Base-by-base conservation (phyloP, 768 basidiomycete species). In the Trametes meyenii region DNA sequence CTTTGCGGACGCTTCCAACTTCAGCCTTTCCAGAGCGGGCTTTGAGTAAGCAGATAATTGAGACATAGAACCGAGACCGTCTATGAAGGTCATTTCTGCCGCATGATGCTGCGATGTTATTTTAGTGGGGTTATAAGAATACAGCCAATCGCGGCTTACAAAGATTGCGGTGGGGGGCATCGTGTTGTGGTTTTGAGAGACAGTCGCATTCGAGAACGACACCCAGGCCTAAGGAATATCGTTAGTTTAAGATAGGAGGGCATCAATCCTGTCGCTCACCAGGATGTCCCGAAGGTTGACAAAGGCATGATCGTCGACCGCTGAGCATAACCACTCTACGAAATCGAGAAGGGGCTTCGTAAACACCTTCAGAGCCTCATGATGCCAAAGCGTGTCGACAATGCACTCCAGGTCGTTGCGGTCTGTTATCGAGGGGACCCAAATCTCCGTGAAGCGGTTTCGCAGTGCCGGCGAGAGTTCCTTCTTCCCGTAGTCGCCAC, bases 401-500 rank as follows among this genome's bases (percentile, higher is more conserved):
- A 99, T 96, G 67, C 91, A 80, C 61, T 85, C 79, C 7, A 96
- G 77, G 71, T 99, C 97, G 5, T 71, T 68, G 17, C 86, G 80
- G 61, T 86, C 80, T 58, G 91, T 85, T 33, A 98, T 83, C 17
- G 87, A 77, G 3, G 96, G 96, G 0, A 99, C 97, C 96, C 97
- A 99, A 35, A 99, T 96, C 73, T 99, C 97, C 3, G 97, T 99
- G 76, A 99, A 99, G 5, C 97, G 86, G 75, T 98, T 99, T 19
- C 97, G 86, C 40, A 99, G 79, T 0, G 97, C 97, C 35, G 96
- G 96, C 1, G 97, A 98, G 2, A 99, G 78, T 71, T 99, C 97
- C 72, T 98, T 99, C 80, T 99, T 99, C 23, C 97, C 97, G 68
- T 96, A 98, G 70, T 99, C 97, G 14, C 97, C 97, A 19, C 97